A percentile compares a stretch with the other conserved stretches of the same genome.
Conservation (phyloP, 2,329 filamentous ascomycete genomes). For the Chaetomiaceae sp. region DNA sequence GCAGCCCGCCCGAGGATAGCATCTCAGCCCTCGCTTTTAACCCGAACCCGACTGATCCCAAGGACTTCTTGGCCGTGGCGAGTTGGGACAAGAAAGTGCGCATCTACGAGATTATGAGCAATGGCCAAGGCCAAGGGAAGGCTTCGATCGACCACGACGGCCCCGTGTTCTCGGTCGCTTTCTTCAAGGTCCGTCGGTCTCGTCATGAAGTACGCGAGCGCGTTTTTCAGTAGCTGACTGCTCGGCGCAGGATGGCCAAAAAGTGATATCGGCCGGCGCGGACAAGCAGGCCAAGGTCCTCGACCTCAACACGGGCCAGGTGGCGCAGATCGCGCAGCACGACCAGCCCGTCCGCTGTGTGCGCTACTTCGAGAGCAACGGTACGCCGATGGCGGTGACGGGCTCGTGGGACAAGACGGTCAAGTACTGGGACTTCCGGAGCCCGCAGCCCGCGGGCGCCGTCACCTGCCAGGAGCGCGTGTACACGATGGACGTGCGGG, state of each 20-base stretch:
- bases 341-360: slow-evolving; percentile 75
- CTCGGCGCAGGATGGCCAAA: slow-evolving; percentile 69
- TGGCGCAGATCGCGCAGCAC: slow-evolving; percentile 73
- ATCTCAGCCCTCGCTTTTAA: slow-evolving; percentile 80
- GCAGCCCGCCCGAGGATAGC: slow-evolving; percentile 75
- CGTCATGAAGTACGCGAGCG: no score
- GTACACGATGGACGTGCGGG: slow-evolving; percentile 87
- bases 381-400: slow-evolving; percentile 77
- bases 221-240: neutral
- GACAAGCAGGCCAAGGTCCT: slow-evolving; percentile 88
- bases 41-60: slow-evolving; percentile 41
- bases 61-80: slow-evolving; percentile 78
- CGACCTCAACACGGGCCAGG: slow-evolving; percentile 65
- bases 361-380: slow-evolving; percentile 67
- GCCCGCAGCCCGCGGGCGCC: slow-evolving; percentile 57
- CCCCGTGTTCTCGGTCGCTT: slow-evolving; percentile 78
- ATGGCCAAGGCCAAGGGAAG: slow-evolving; percentile 76
- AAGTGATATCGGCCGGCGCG: slow-evolving; percentile 79
- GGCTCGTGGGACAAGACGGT: slow-evolving; percentile 89
- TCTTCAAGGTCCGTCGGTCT: slow-evolving; percentile 80
- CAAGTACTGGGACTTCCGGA: slow-evolving; percentile 81
- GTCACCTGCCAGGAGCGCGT: slow-evolving; percentile 68
- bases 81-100: slow-evolving; percentile 98
- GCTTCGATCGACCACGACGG: slow-evolving; percentile 80
- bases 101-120: slow-evolving; percentile 82